These are phyloP conservation scores for Penicillium brevicompactum DNA, from an alignment of 2,329 filamentous ascomycete species.

Conservation along the genomic window DNA sequence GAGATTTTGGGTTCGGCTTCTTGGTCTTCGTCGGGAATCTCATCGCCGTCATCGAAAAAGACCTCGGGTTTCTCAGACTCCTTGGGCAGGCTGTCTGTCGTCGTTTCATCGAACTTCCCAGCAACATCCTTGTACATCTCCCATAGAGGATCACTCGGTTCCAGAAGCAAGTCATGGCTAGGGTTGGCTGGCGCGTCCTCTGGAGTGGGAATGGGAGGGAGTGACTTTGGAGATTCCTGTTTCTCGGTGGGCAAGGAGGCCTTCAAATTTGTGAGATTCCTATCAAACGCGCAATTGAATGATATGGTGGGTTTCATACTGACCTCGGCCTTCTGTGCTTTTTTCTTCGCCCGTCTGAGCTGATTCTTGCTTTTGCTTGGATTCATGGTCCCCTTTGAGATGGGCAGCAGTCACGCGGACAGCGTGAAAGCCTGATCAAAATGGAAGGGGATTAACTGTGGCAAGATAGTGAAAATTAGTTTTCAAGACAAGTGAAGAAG, in stretches of 20 bases:
- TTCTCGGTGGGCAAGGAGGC: slow-evolving; percentile 1
- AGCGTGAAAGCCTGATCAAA: background rate
- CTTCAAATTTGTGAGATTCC: background rate
- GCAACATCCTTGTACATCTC: slow-evolving; percentile 83
- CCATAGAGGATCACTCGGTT: slow-evolving; percentile 74
- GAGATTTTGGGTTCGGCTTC: slow-evolving; percentile 70
- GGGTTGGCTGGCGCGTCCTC: slow-evolving; percentile 46
- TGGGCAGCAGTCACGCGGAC: background rate
- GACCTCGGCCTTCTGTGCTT: slow-evolving; percentile 77
- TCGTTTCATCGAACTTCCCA: slow-evolving; percentile 70
- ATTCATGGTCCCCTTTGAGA: slow-evolving; percentile 52
- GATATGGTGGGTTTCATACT: slow-evolving; percentile 20
- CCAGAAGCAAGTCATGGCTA: slow-evolving; percentile 51
- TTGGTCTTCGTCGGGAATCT: slow-evolving; percentile 76
- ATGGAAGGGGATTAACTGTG: background rate
- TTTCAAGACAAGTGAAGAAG: background rate
- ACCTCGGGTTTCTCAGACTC: slow-evolving; percentile 81
- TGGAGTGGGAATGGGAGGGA: slow-evolving; percentile 9
- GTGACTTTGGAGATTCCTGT: slow-evolving; percentile 5
- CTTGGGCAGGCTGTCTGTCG: slow-evolving; percentile 66
- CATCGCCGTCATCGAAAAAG: slow-evolving; percentile 79
- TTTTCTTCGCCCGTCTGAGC: slow-evolving; percentile 89
- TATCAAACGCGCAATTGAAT: background rate
- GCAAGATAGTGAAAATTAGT: background rate
- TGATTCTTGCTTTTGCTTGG: slow-evolving; percentile 96